Base-by-base conservation (phyloP, 192 early-diverging fungal species). In the Geranomyces variabilis region DNA sequence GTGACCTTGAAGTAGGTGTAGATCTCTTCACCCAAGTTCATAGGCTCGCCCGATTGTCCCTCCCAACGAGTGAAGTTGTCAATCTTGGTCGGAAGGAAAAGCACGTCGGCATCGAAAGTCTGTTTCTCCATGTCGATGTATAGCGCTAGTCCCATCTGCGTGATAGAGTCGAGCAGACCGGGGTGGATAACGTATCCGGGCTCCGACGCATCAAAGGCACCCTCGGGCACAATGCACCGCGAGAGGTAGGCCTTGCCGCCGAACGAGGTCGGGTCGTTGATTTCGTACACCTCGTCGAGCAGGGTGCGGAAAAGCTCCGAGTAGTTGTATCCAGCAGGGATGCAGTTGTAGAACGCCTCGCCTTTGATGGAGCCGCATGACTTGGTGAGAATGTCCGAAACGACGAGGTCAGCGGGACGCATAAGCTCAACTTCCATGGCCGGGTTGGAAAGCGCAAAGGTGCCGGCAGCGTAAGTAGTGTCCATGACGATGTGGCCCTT, bases 271-370 rank as follows among this genome's bases (percentile, higher is more conserved):
- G 22, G n/a, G 46, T 66, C 63, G 41, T 21, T 21, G 21, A 66
- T 22, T 30, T 66, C n/a, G 63, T 66, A 30, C 2, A 69, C 56
- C 36, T 58, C 67, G 22, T 22, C 41, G 21, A 58, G 33, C 5
- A 58, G 34, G 49, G n/a, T 33, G 1, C 34, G 30, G 49, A 69
- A 69, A 29, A 17, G 33, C 24, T 41, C 67, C 3, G 49, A 31
- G 56, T 69, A 53, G 1, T 69, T 56, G 67, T 69, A 66, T 26
- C 60, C 60, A 10, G 21, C 31, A 29, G 67, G 53, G 56, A 69
- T 69, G 36, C 28, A 19, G 1, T 4, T 9, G 56, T 69, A 59
- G 56, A 69, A 69, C 33, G 24, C n/a, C 6, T 69, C 34, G 53
- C 53, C 53, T 19, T 21, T 58, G 8, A 69, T 58, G 17, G 22